These are phyloP conservation scores for Chalciporus chontae DNA, from an alignment of 768 basidiomycete species.

Conservation along the genomic window DNA sequence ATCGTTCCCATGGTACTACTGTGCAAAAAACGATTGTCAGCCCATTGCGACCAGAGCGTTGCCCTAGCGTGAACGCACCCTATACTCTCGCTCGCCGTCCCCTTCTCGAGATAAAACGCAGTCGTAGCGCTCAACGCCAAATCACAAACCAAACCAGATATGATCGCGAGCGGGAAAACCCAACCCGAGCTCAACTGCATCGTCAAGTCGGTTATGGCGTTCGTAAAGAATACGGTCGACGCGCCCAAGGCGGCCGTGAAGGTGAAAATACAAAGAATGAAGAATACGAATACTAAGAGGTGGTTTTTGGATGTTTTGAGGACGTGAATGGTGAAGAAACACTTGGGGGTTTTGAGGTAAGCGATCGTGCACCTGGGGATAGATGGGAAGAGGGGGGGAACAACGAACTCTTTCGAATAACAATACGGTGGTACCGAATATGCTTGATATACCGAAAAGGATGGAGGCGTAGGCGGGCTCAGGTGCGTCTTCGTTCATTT, in stretches of 20 bases:
- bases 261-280: constrained; percentile 16
- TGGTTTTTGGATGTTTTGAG: constrained; percentile 15
- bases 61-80: constrained; percentile 7
- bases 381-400: not conserved
- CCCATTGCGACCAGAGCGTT: not conserved
- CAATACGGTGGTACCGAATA: constrained; percentile 10
- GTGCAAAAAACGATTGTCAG: not conserved
- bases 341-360: constrained; percentile 2
- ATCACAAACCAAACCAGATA: constrained; percentile 18
- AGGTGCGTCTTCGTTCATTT: not conserved
- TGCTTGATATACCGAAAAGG: constrained; percentile 18
- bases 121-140: constrained; percentile 9
- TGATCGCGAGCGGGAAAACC: constrained; percentile 18
- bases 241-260: constrained; percentile 22
- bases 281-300: constrained; percentile 9
- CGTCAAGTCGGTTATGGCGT: not conserved
- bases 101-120: constrained; percentile 8
- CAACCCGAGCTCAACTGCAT: constrained; percentile 11
- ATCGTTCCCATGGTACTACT: constrained; percentile 5
- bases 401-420: constrained; percentile 17
- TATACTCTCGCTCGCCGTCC: not conserved
- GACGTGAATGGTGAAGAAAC: constrained; percentile 21
- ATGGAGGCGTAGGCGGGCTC: constrained; percentile 10
- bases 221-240: constrained; percentile 16
- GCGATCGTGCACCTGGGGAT: not conserved